Percentiles rank a stretch among this genome's conserved stretches.
Evolutionary conservation across 768 basidiomycete genomes (phyloP).

Genomic region (Suillus paluster): DNA sequence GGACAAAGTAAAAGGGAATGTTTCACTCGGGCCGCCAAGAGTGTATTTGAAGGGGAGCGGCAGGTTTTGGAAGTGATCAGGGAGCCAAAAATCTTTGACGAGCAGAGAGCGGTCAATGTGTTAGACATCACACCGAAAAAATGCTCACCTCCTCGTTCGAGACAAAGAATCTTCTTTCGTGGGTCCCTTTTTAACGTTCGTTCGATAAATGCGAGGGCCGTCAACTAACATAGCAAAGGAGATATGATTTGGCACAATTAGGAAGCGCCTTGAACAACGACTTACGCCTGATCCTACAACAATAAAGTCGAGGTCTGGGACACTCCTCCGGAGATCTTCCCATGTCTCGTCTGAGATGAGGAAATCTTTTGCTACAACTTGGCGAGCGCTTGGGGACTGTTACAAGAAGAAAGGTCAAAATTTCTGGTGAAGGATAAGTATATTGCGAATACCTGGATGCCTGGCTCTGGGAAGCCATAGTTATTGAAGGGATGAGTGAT

Average conservation of each 20-base stretch:
- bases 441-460: not conserved
- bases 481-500: not conserved
- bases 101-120: not conserved
- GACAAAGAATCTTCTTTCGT: constrained; percentile 18
- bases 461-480: not conserved
- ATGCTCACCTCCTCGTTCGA: constrained; percentile 18
- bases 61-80: constrained; percentile 4
- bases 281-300: not conserved
- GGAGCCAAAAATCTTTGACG: constrained; percentile 2
- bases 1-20: constrained; percentile 6
- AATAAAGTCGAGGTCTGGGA: not conserved
- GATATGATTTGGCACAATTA: not conserved
- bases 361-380: not conserved
- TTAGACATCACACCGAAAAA: not conserved
- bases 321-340: not conserved
- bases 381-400: not conserved
- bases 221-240: not conserved
- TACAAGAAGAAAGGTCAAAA: not conserved
- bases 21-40: constrained; percentile 8
- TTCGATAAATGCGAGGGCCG: constrained; percentile 23
- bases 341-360: not conserved
- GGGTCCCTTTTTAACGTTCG: constrained; percentile 19
- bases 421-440: not conserved
- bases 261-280: not conserved
- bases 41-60: not conserved